A percentile compares a stretch with the other conserved stretches of the same genome.
These are phyloP conservation scores for Poronia punctata DNA, from an alignment of 495 filamentous ascomycete genomes.

Conservation along the genomic window DNA sequence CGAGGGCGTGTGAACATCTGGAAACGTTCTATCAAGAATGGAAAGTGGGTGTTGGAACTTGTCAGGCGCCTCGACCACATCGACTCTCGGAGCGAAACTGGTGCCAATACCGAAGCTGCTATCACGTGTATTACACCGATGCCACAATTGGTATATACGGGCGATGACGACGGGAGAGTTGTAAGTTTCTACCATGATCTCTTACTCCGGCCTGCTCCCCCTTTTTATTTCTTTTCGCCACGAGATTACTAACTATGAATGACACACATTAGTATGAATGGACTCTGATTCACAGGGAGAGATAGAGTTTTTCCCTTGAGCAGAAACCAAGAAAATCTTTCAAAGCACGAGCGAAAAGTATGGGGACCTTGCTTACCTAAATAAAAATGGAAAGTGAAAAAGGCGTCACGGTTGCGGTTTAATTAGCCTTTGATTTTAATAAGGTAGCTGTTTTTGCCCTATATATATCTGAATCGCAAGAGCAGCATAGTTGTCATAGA, in stretches of 20 bases:
- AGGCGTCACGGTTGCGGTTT: too few relatives aligned
- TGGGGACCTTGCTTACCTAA: slow-evolving; percentile 8
- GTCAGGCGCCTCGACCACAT: slow-evolving; percentile 79
- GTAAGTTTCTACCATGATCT: slow-evolving; percentile 28
- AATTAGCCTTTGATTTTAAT: too few relatives aligned
- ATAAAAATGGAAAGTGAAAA: too few relatives aligned
- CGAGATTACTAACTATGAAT: slow-evolving; percentile 28
- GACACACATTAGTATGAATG: slow-evolving; percentile 88
- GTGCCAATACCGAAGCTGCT: slow-evolving; percentile 67
- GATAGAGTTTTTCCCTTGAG: slow-evolving; percentile 25
- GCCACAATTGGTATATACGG: slow-evolving; percentile 80
- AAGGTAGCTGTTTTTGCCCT: too few relatives aligned
- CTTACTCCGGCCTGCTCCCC: too few relatives aligned
- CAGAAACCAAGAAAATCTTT: not conserved
- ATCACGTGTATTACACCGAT: slow-evolving; percentile 85
- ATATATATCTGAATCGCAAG: too few relatives aligned
- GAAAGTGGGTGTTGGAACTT: slow-evolving; percentile 44
- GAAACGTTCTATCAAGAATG: slow-evolving; percentile 41
- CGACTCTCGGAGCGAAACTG: slow-evolving; percentile 63
- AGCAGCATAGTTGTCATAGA: too few relatives aligned
- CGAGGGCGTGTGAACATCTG: slow-evolving; percentile 76
- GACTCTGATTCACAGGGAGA: slow-evolving; percentile 69
- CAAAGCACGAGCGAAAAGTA: slow-evolving; percentile 11
- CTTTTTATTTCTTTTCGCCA: not conserved
- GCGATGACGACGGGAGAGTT: slow-evolving; percentile 83